Conservation (phyloP, 139 green algal genomes). For the Limnomonas spitsbergensis region DNA sequence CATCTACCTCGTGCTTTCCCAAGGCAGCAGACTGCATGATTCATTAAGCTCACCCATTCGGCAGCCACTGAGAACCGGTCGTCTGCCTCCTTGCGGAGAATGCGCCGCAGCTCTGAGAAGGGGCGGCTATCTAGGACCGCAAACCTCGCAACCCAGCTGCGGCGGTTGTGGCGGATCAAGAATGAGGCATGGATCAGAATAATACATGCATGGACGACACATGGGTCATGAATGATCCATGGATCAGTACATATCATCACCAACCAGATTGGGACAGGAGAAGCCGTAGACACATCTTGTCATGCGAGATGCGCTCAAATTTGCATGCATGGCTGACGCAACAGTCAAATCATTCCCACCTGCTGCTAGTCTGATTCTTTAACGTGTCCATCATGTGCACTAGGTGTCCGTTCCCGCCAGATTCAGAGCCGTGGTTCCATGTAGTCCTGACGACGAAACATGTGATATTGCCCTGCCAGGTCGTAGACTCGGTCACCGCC, state of each 20-base stretch:
- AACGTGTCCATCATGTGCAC: background rate
- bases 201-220: too few species aligned
- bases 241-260: too few species aligned
- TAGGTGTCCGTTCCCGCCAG: background rate
- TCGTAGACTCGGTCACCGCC: too few species aligned
- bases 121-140: background rate
- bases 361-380: background rate
- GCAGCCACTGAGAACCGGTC: background rate
- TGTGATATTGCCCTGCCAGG: too few species aligned
- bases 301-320: too few species aligned
- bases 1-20: too few species aligned
- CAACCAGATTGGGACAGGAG: too few species aligned
- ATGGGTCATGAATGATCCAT: too few species aligned
- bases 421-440: background rate
- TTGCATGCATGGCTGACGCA: too few species aligned
- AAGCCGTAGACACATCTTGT: too few species aligned
- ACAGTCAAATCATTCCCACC: too few species aligned
- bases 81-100: background rate
- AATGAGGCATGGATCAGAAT: background rate
- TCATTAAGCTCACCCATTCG: background rate
- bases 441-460: background rate
- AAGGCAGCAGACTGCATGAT: too few species aligned
- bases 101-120: background rate
- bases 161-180: background rate
- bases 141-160: background rate